phyloP scores from a whole-genome alignment of 805 yeast genomes.

The Myxozyma geophila region DNA sequence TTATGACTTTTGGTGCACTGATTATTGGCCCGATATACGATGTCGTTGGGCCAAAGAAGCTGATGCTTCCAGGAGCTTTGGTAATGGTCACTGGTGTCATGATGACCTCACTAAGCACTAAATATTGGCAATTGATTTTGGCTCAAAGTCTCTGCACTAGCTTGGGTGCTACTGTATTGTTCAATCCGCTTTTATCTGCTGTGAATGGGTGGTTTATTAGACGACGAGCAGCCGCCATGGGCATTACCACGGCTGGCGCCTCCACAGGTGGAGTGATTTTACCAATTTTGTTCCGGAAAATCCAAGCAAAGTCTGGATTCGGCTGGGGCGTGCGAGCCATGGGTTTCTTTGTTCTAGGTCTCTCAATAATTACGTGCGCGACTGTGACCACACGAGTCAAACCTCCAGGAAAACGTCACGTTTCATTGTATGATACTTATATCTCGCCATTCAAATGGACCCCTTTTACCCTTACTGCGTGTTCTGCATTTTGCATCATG shows the following conservation, averaged over 20 bases:
- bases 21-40: constrained; percentile 43
- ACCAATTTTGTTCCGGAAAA: constrained; percentile 52
- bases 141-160: constrained; percentile 58
- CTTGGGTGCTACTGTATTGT: constrained; percentile 50
- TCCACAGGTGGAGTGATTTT: constrained; percentile 56
- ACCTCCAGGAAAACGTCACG: constrained; percentile 18
- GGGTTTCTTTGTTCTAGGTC: constrained; percentile 51
- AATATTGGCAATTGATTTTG: constrained; percentile 57
- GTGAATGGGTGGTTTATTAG: constrained; percentile 53
- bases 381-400: constrained; percentile 39
- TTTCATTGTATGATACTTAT: constrained; percentile 9
- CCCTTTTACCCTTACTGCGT: constrained; percentile 37
- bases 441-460: constrained; percentile 40
- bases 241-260: constrained; percentile 56
- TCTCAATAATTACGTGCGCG: constrained; percentile 38
- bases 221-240: constrained; percentile 53
- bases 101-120: constrained; percentile 46
- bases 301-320: constrained; percentile 54
- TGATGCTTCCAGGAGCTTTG: constrained; percentile 38
- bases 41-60: constrained; percentile 38
- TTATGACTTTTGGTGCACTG: constrained; percentile 37
- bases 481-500: constrained; percentile 40
- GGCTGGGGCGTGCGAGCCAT: constrained; percentile 58
- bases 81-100: constrained; percentile 41
- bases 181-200: constrained; percentile 52